phyloP scores from a whole-genome alignment of 768 basidiomycete genomes.

The Tulasnella sp. region DNA sequence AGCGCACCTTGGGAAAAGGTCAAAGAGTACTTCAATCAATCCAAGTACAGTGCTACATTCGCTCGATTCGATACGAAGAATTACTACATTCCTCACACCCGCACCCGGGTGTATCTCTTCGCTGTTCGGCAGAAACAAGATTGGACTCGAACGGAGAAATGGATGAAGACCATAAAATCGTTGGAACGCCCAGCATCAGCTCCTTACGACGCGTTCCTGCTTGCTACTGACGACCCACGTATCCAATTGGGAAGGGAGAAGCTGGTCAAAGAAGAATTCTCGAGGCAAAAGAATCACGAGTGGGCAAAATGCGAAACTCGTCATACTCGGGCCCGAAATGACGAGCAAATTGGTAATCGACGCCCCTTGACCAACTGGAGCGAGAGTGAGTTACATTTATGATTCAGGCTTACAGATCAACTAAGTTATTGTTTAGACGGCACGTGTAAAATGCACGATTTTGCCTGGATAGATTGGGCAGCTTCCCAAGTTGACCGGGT shows the following conservation, averaged over 20 bases:
- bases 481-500: constrained; percentile 87
- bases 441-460: constrained; percentile 72
- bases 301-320: constrained; percentile 90
- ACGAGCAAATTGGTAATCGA: constrained; percentile 68
- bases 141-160: constrained; percentile 49
- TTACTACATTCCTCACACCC: constrained; percentile 90
- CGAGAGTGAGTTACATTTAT: constrained; percentile 42
- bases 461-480: constrained; percentile 91
- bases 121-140: constrained; percentile 50
- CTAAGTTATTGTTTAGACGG: constrained; percentile 38
- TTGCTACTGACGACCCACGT: constrained; percentile 80
- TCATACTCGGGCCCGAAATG: constrained; percentile 74
- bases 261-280: constrained; percentile 55
- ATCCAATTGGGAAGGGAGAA: constrained; percentile 81
- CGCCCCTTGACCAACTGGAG: constrained; percentile 89
- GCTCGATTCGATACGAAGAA: constrained; percentile 71
- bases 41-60: constrained; percentile 60
- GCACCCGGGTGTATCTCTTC: constrained; percentile 77
- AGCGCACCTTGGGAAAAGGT: constrained; percentile 77
- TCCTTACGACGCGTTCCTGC: constrained; percentile 81
- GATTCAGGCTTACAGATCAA: background rate
- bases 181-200: constrained; percentile 76
- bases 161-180: constrained; percentile 44
- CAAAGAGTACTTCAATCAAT: constrained; percentile 56
- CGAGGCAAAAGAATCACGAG: constrained; percentile 57